phyloP scores from a whole-genome alignment of 1,284 basidiomycete genomes.

The Ustilago tritici region DNA sequence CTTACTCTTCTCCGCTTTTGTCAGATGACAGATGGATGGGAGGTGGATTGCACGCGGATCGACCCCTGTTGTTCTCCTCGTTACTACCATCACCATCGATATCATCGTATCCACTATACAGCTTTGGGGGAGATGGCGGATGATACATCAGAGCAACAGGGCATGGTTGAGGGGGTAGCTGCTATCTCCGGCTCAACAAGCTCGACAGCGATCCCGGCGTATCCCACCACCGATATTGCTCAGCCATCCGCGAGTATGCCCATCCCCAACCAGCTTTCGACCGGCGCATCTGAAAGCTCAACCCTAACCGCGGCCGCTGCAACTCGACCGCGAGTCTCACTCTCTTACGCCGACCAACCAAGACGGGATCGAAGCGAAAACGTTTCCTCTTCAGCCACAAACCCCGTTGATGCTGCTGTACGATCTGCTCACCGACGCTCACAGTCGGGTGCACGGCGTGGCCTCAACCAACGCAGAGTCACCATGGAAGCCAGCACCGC shows the following conservation, averaged over 20 bases:
- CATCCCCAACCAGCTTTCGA: conserved; percentile 1
- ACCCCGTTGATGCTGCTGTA: not conserved
- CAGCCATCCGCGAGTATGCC: conserved; percentile 9
- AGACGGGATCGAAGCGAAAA: conserved; percentile 20
- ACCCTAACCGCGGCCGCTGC: not conserved
- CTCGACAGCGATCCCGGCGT: conserved; percentile 18
- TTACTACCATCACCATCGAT: not conserved
- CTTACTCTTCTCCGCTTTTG: not conserved
- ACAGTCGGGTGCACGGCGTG: conserved; percentile 11
- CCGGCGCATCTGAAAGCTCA: not conserved
- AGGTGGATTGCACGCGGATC: not conserved
- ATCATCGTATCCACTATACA: not conserved
- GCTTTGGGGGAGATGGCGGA: not conserved
- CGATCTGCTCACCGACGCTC: conserved; percentile 20
- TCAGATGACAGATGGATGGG: not conserved
- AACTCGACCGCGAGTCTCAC: conserved; percentile 20
- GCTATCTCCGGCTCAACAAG: conserved; percentile 1
- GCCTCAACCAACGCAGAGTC: conserved; percentile 14
- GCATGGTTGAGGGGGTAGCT: not conserved
- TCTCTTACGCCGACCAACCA: conserved; percentile 25
- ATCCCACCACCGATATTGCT: conserved; percentile 16
- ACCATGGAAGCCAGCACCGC: conserved; percentile 21
- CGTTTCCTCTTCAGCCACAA: conserved; percentile 12
- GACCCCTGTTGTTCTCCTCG: not conserved
- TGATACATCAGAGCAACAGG: not conserved